Percentiles rank a stretch among this genome's conserved stretches.
Conservation (phyloP, 2,329 filamentous ascomycete genomes). For the Trichoderma pleuroti region DNA sequence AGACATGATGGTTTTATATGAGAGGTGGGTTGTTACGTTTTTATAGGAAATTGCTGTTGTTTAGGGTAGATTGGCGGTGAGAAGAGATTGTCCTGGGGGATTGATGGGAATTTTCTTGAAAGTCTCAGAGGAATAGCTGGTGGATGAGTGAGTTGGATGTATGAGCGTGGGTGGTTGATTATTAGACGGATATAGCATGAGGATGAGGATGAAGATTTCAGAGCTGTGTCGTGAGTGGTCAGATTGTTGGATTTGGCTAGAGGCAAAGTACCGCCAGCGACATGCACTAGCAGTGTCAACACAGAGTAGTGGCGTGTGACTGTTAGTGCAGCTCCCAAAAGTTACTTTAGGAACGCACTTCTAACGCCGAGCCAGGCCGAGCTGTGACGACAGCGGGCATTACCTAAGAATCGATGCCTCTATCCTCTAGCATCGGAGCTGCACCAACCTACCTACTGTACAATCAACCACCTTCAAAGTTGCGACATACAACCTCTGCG, state of each 20-base stretch:
- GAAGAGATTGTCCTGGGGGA: neutral
- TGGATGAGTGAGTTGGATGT: neutral
- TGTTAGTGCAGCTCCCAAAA: neutral
- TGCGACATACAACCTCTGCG: neutral
- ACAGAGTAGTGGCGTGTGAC: rapidly evolving
- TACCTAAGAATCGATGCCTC: slow-evolving; percentile 14
- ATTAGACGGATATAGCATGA: neutral
- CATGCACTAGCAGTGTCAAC: neutral
- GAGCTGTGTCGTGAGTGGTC: neutral
- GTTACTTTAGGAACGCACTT: slow-evolving; percentile 1
- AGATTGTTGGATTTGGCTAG: neutral
- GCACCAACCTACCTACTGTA: neutral
- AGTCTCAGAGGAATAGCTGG: neutral
- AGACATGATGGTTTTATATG: slow-evolving; percentile 61
- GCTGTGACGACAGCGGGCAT: slow-evolving; percentile 18
- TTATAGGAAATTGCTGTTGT: neutral
- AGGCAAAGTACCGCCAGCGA: neutral
- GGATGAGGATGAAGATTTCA: neutral
- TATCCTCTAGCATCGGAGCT: neutral
- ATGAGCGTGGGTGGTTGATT: neutral
- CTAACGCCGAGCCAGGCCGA: slow-evolving; percentile 9
- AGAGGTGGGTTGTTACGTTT: neutral
- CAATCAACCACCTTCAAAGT: neutral
- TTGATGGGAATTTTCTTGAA: neutral
- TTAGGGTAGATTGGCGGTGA: neutral